phyloP scores from a whole-genome alignment of 2,329 filamentous ascomycete genomes.

The Tolypocladium pustulatum region DNA sequence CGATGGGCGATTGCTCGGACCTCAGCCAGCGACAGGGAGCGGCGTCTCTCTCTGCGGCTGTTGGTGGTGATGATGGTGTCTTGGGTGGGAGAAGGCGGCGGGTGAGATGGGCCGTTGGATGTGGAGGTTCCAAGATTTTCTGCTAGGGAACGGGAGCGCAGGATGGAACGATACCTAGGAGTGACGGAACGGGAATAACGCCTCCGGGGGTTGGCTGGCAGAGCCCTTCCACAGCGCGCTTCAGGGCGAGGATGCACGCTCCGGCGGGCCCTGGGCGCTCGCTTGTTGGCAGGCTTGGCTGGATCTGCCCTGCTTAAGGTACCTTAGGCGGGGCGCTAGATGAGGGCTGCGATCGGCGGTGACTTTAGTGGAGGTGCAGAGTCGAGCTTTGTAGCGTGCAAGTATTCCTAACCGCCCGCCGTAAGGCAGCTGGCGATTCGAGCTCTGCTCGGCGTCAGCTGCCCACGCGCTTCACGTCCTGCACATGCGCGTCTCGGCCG shows the following conservation, averaged over 20 bases:
- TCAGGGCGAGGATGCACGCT: not conserved
- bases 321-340: not conserved
- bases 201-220: not conserved
- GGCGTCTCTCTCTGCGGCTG: not conserved
- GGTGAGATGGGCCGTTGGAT: not conserved
- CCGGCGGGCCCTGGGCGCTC: not conserved
- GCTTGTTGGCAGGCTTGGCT: too few species aligned
- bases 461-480: not conserved
- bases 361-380: not conserved
- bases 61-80: not conserved
- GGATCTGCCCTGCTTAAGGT: not conserved
- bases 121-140: not conserved
- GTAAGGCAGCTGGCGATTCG: not conserved
- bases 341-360: not conserved
- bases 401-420: too few species aligned
- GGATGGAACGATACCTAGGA: conserved; percentile 4
- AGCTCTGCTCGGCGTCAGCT: not conserved
- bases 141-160: not conserved
- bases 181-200: conserved; percentile 10
- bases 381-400: not conserved
- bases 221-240: not conserved
- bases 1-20: not conserved
- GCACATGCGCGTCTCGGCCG: not conserved
- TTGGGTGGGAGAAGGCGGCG: not conserved
- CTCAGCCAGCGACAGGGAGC: not conserved